Evolutionary conservation across 2,329 filamentous ascomycete genomes (phyloP).

Genomic region (Aspergillus tanneri): DNA sequence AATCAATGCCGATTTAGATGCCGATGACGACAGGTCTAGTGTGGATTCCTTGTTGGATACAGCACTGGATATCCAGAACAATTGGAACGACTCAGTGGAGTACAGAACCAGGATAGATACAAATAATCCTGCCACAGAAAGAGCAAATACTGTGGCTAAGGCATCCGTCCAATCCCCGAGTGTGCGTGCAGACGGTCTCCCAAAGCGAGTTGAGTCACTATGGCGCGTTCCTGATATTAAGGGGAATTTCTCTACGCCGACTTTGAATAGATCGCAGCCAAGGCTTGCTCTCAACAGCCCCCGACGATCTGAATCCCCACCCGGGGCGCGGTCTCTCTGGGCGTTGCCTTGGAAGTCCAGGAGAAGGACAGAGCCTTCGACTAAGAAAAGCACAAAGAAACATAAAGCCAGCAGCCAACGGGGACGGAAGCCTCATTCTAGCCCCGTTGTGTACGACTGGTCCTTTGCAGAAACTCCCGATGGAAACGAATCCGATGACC

Average conservation of each 20-base stretch:
- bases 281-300: slow-evolving; percentile 12
- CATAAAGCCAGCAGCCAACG: slow-evolving; percentile 18
- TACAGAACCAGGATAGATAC: slow-evolving; percentile 9
- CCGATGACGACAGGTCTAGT: slow-evolving; percentile 24
- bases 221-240: slow-evolving; percentile 36
- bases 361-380: slow-evolving; percentile 23
- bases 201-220: slow-evolving; percentile 24
- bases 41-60: slow-evolving; percentile 25
- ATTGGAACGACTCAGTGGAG: slow-evolving; percentile 1
- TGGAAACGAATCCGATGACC: slow-evolving; percentile 45
- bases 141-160: slow-evolving; percentile 19
- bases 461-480: slow-evolving; percentile 37
- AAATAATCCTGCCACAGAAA: slow-evolving; percentile 13
- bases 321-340: slow-evolving; percentile 40
- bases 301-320: slow-evolving; percentile 35
- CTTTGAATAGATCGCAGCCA: slow-evolving; percentile 18
- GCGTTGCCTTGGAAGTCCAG: slow-evolving; percentile 29
- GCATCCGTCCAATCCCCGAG: slow-evolving; percentile 16
- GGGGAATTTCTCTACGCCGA: slow-evolving; percentile 26
- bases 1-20: slow-evolving; percentile 13
- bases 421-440: slow-evolving; percentile 30
- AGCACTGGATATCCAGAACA: slow-evolving; percentile 16
- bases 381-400: slow-evolving; percentile 24
- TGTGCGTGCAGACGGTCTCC: slow-evolving; percentile 8
- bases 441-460: slow-evolving; percentile 35